Percentiles rank a stretch among this genome's conserved stretches.
Evolutionary conservation across 306 rosid genomes (phyloP).

Genomic region (Canavalia gladiata): DNA sequence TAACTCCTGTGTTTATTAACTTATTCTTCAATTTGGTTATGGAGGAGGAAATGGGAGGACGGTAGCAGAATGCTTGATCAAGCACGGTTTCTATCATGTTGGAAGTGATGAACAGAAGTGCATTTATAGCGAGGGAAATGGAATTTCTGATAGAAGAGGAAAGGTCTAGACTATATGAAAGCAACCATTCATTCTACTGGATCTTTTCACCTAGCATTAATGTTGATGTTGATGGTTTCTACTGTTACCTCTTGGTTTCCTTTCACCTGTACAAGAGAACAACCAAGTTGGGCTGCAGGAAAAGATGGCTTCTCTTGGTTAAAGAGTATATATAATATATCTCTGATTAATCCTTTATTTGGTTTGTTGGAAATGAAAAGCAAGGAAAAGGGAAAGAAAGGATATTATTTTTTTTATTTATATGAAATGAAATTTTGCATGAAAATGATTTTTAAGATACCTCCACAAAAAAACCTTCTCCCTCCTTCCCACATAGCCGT

Average conservation of each 20-base stretch:
- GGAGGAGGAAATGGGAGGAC: slow-evolving; percentile 22
- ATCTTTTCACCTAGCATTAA: slow-evolving; percentile 36
- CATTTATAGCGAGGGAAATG: slow-evolving; percentile 59
- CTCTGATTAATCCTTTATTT: neutral
- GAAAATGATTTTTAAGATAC: no score
- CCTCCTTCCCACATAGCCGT: no score
- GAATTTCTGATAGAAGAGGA: slow-evolving; percentile 57
- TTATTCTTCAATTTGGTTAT: slow-evolving; percentile 31
- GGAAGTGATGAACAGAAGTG: slow-evolving; percentile 42
- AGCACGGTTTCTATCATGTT: slow-evolving; percentile 19
- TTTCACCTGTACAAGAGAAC: slow-evolving; percentile 19
- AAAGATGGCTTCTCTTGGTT: neutral
- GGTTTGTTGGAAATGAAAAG: no score
- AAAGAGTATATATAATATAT: neutral
- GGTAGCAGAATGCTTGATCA: slow-evolving; percentile 30
- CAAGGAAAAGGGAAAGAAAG: no score
- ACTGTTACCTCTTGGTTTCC: slow-evolving; percentile 33
- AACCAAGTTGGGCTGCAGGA: neutral
- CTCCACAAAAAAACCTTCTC: no score
- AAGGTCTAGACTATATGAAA: slow-evolving; percentile 65
- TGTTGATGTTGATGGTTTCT: slow-evolving; percentile 50
- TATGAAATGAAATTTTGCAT: no score
- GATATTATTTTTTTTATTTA: no score
- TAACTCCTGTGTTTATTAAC: neutral
- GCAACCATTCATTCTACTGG: slow-evolving; percentile 53